Evolutionary conservation across 768 basidiomycete species (phyloP), one percentile per base, ranked within the genome.

Genomic region (Suillus hirtellus): DNA sequence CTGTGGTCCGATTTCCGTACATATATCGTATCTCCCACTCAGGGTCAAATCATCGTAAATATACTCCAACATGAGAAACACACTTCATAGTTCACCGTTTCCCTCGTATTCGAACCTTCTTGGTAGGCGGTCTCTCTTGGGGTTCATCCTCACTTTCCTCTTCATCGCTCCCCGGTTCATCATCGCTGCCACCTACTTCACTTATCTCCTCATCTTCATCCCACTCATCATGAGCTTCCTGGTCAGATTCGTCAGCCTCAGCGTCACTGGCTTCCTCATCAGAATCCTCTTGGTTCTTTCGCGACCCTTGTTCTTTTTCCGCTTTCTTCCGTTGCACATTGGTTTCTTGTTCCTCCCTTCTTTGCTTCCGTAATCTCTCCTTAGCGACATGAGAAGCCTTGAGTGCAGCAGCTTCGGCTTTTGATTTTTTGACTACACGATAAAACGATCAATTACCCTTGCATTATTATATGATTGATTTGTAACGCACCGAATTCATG

Each of bases 281-380:
- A 19, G 76, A 74, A 3, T 69, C 73, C 34, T 76, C 76, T 58
- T 73, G 74, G 24, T 68, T 68, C 68, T 66, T 61, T 60, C 70
- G 38, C 24, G 59, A 65, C 31, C 67, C 75, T 67, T 73, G 68
- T 66, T 70, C 70, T 62, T 68, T 72, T 65, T 53, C 64, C 65
- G 80, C 83, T 74, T 89, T 89, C 79, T 99, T 99, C 55, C 89
- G 84, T 55, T 85, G 82, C 6, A 99, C 92, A 75, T 99, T 99
- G 60, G 84, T 83, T 72, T 94, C 95, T 72, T 99, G 97, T 72
- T 97, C 93, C 64, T 91, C 90, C 67, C 90, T 81, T 66, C 95
- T 82, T 68, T 93, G 82, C 69, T 90, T 89, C 67, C 87, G 84
- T 50, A 93, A 73, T 72, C 83, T 89, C 66, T 87, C 89, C 70